Conservation (phyloP, 345 rosid genomes). For the Geranium brycei region DNA sequence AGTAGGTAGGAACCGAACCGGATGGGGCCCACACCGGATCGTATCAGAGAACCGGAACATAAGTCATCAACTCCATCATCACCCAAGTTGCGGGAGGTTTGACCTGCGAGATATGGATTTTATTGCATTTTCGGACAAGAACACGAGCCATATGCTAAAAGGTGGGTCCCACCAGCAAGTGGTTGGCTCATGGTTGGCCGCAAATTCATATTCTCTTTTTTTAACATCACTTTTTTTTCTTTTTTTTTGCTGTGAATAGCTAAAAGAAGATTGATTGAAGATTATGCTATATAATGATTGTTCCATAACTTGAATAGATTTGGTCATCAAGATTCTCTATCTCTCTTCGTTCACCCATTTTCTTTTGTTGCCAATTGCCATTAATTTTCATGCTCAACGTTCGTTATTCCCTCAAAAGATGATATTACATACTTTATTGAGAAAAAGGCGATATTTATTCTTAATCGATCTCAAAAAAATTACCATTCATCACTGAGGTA, state of each 20-base stretch:
- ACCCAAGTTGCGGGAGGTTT: not conserved
- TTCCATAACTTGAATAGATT: not conserved
- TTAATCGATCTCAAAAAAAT: too few species aligned
- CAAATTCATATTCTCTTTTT: not conserved
- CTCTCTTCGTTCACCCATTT: too few species aligned
- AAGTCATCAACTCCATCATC: not conserved
- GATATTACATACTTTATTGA: too few species aligned
- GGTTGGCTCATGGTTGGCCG: not conserved
- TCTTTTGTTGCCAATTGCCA: too few species aligned
- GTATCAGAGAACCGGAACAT: not conserved
- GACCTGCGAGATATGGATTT: not conserved
- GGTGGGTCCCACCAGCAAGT: not conserved
- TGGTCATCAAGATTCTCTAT: not conserved
- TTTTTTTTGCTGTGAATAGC: not conserved
- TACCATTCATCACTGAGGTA: too few species aligned
- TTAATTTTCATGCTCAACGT: too few species aligned
- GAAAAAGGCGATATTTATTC: too few species aligned
- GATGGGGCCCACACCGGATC: not conserved
- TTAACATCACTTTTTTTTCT: too few species aligned
- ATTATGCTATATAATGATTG: not conserved
- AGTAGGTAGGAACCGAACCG: not conserved
- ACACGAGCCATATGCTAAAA: too few species aligned
- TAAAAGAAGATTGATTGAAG: not conserved
- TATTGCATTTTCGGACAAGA: not conserved
- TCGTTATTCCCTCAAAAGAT: too few species aligned